Percentiles rank a stretch among this genome's conserved stretches.
These are phyloP conservation scores for Trypanosoma avium DNA, from an alignment of 208 protist genomes.

Conservation along the genomic window DNA sequence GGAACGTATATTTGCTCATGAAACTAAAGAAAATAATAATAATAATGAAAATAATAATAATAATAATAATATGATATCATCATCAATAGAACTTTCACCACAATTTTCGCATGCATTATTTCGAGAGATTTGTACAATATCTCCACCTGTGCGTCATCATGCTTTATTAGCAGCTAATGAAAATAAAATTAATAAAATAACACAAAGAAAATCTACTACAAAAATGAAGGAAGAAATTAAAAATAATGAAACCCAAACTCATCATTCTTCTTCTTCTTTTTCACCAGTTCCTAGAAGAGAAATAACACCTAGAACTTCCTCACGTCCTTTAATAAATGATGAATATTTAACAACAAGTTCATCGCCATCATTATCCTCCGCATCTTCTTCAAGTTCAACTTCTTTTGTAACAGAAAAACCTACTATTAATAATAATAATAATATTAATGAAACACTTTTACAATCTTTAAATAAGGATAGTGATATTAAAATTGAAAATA, in stretches of 20 bases:
- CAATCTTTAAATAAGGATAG: not conserved
- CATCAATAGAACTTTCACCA: conserved; percentile 15
- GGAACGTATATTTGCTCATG: conserved; percentile 10
- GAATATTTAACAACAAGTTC: conserved; percentile 10
- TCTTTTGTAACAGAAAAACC: no score
- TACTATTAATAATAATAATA: no score
- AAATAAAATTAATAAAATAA: not conserved
- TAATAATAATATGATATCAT: no score
- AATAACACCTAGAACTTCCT: not conserved
- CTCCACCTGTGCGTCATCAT: conserved; percentile 38
- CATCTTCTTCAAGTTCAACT: not conserved
- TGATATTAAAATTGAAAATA: no score
- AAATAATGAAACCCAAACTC: not conserved
- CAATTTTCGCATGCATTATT: conserved; percentile 30
- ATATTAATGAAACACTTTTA: no score
- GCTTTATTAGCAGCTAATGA: conserved; percentile 10
- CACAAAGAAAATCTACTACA: not conserved
- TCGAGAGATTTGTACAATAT: conserved; percentile 37
- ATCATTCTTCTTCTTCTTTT: no score
- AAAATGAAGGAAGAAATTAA: not conserved
- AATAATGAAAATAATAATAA: no score
- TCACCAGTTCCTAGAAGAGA: conserved; percentile 8
- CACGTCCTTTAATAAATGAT: not conserved
- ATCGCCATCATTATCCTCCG: not conserved
- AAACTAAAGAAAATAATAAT: not conserved